A percentile compares a stretch with the other conserved stretches of the same genome.
phyloP scores from a whole-genome alignment of 345 rosid genomes.

The Jatropha curcas region DNA sequence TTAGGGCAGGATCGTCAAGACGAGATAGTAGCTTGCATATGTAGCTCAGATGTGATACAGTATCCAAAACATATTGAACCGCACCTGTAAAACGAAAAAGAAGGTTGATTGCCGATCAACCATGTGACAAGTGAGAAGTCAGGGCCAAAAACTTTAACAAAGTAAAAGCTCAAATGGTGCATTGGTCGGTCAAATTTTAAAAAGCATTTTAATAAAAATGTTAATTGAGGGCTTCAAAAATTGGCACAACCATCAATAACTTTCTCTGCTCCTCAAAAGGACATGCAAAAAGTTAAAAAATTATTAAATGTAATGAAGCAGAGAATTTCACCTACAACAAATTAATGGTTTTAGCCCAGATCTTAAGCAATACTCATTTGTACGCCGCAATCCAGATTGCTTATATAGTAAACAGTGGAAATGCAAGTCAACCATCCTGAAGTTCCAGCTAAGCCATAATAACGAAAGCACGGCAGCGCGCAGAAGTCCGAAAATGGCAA shows the following conservation, averaged over 20 bases:
- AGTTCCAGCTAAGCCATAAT: constrained; percentile 23
- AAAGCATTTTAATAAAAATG: neutral
- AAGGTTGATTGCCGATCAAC: neutral
- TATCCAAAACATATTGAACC: neutral
- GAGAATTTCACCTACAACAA: neutral
- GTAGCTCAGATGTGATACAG: neutral
- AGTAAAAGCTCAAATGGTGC: neutral
- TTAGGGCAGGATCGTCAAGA: neutral
- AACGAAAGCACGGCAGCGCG: constrained; percentile 23
- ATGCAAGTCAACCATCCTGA: neutral
- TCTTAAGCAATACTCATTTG: neutral
- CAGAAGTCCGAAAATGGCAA: constrained; percentile 1
- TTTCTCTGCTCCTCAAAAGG: neutral
- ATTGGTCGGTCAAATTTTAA: neutral
- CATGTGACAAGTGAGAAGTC: neutral
- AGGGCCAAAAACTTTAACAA: neutral
- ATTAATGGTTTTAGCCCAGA: neutral
- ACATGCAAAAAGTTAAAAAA: neutral
- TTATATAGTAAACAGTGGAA: neutral
- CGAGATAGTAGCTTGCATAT: neutral
- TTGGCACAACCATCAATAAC: neutral
- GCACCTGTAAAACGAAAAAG: neutral
- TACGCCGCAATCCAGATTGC: neutral
- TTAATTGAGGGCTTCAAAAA: neutral
- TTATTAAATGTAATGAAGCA: neutral